phyloP scores from a whole-genome alignment of 345 rosid species.

The Durio zibethinus region DNA sequence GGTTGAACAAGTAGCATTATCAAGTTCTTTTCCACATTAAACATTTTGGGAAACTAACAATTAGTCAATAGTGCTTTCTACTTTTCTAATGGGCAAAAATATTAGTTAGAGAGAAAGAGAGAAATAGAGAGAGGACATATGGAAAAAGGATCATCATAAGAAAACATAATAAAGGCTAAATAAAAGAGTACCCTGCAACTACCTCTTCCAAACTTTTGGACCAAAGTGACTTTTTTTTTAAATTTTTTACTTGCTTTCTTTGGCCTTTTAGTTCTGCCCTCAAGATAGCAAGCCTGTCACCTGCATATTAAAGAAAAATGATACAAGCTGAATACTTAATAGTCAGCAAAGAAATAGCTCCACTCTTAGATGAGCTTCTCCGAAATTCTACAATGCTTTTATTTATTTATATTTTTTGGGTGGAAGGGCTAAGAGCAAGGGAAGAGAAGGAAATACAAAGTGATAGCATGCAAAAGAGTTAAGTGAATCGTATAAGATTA shows the following conservation, averaged over 20 bases:
- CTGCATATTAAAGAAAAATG: conserved; percentile 26
- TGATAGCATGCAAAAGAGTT: neutral
- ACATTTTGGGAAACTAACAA: neutral
- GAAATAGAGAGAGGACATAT: neutral
- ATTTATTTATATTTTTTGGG: neutral
- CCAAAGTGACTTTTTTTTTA: conserved; percentile 88
- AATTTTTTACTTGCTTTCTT: conserved; percentile 64
- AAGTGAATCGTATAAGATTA: neutral
- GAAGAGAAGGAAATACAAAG: neutral
- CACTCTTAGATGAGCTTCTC: neutral
- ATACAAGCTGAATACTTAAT: neutral
- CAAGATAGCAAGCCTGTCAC: conserved; percentile 53
- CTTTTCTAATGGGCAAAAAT: neutral
- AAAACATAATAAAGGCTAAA: neutral
- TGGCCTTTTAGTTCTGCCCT: conserved; percentile 76
- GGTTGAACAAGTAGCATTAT: neutral
- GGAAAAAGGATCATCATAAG: neutral
- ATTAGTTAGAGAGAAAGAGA: neutral
- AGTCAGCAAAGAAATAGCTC: conserved; percentile 4
- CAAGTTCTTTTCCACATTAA: neutral
- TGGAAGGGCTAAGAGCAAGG: neutral
- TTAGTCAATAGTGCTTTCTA: neutral
- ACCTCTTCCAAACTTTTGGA: conserved; percentile 91
- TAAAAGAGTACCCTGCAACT: neutral
- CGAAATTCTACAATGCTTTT: neutral